These are phyloP conservation scores for Ajuga chamaepitys DNA, from an alignment of 257 asterid genomes.

Conservation along the genomic window DNA sequence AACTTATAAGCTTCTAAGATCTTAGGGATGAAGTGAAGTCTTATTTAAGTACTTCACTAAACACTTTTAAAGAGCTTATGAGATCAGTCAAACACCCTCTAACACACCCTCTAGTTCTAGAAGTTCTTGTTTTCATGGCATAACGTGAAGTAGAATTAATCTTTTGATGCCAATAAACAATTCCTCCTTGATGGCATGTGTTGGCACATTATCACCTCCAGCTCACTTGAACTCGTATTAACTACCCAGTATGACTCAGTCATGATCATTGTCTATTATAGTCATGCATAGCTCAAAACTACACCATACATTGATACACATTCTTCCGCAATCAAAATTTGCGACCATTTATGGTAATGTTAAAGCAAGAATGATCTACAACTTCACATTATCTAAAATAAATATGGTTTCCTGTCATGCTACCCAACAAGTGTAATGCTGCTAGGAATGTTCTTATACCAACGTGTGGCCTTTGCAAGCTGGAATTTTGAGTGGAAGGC, in stretches of 20 bases:
- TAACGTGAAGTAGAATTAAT: neutral
- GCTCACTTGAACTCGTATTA: neutral
- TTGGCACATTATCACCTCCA: neutral
- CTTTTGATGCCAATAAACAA: neutral
- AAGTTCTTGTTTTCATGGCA: neutral
- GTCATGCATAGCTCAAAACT: too few species aligned
- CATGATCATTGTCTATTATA: neutral
- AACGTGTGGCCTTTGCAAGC: constrained; percentile 97
- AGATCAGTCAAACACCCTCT: too few species aligned
- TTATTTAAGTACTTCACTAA: too few species aligned
- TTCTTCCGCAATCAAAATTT: neutral
- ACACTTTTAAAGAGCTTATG: too few species aligned
- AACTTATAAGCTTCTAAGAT: too few species aligned
- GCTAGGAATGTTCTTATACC: constrained; percentile 39
- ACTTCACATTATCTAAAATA: neutral
- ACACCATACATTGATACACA: neutral
- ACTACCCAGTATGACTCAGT: neutral
- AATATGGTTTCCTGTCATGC: neutral
- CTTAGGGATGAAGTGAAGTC: too few species aligned
- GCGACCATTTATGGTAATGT: neutral
- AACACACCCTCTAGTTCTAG: too few species aligned
- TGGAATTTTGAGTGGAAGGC: constrained; percentile 83
- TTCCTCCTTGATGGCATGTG: neutral
- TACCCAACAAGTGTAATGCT: constrained; percentile 5
- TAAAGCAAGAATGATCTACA: neutral